phyloP scores from a whole-genome alignment of 306 rosid species.

The Macrotyloma uniflorum region DNA sequence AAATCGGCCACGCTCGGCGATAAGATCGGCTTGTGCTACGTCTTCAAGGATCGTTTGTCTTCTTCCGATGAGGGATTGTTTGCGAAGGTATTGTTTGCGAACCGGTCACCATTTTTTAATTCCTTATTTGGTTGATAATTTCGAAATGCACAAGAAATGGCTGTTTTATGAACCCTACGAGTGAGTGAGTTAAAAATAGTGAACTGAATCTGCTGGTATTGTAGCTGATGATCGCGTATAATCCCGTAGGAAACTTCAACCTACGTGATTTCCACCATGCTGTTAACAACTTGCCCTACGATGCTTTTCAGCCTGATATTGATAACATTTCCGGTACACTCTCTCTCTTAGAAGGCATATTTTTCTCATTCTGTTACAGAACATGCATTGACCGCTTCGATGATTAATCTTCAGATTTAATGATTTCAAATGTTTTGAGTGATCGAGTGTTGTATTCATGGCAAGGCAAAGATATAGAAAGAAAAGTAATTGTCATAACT shows the following conservation, averaged over 20 bases:
- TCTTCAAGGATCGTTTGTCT: slow-evolving; percentile 51
- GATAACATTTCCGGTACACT: slow-evolving; percentile 44
- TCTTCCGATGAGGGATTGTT: slow-evolving; percentile 55
- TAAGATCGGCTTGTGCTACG: slow-evolving; percentile 70
- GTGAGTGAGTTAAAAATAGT: slow-evolving; percentile 26
- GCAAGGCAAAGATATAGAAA: slow-evolving; percentile 75
- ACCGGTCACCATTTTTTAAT: not conserved
- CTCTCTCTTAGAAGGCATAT: not conserved
- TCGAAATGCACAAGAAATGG: slow-evolving; percentile 34
- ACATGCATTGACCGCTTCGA: slow-evolving; percentile 20
- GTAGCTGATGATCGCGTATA: slow-evolving; percentile 68
- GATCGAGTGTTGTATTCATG: slow-evolving; percentile 73
- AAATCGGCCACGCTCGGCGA: slow-evolving; percentile 46
- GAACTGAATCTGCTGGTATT: slow-evolving; percentile 31
- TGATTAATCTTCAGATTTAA: slow-evolving; percentile 52
- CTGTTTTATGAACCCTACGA: slow-evolving; percentile 10
- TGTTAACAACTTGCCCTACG: slow-evolving; percentile 60
- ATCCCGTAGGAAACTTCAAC: slow-evolving; percentile 58
- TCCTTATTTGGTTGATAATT: slow-evolving; percentile 3
- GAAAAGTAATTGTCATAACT: slow-evolving; percentile 64
- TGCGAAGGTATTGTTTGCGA: slow-evolving; percentile 35
- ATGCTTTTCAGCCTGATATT: slow-evolving; percentile 54
- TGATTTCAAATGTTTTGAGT: slow-evolving; percentile 62
- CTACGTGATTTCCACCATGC: slow-evolving; percentile 75
- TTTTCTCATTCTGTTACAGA: slow-evolving; percentile 14